A percentile compares a stretch with the other conserved stretches of the same genome.
phyloP scores from a whole-genome alignment of 495 filamentous ascomycete species.

The Penicillium ucsense region DNA sequence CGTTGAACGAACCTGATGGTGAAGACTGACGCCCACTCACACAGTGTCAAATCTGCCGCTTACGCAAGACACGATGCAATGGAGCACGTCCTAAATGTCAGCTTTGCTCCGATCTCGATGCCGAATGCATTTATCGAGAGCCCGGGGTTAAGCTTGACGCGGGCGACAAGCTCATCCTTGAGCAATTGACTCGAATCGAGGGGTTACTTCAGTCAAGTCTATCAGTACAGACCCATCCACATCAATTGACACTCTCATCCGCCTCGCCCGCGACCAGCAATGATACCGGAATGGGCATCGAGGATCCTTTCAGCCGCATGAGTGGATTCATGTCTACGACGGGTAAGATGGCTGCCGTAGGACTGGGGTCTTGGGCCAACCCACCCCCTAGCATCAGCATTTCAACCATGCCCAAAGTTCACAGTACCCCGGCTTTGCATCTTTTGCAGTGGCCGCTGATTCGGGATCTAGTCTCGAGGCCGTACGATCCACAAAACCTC shows the following conservation, averaged over 20 bases:
- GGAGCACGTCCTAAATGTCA: constrained; percentile 76
- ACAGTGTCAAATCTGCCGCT: constrained; percentile 77
- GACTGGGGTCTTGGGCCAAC: constrained; percentile 64
- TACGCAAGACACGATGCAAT: constrained; percentile 74
- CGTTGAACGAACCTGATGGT: not conserved
- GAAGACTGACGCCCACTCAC: not conserved
- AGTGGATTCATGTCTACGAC: constrained; percentile 25
- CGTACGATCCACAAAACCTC: constrained; percentile 68
- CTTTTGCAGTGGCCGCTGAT: constrained; percentile 75
- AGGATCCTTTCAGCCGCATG: constrained; percentile 44
- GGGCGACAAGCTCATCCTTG: constrained; percentile 75
- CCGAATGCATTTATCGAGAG: constrained; percentile 75
- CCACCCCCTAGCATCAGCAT: constrained; percentile 50
- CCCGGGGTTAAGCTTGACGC: constrained; percentile 82
- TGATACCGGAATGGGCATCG: constrained; percentile 54
- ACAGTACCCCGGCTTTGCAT: constrained; percentile 70
- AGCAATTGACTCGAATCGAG: constrained; percentile 67
- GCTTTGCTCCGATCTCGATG: constrained; percentile 71
- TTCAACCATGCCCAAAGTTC: constrained; percentile 74
- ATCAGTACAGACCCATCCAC: constrained; percentile 28
- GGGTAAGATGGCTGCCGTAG: constrained; percentile 52
- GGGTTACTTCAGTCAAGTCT: constrained; percentile 61
- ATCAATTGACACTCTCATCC: constrained; percentile 38
- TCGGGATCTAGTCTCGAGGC: constrained; percentile 61
- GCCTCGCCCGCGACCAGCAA: constrained; percentile 63